Evolutionary conservation across 169 alveolate genomes (phyloP), one percentile per base, ranked within the genome.

Genomic region (Plasmodium gonderi): DNA sequence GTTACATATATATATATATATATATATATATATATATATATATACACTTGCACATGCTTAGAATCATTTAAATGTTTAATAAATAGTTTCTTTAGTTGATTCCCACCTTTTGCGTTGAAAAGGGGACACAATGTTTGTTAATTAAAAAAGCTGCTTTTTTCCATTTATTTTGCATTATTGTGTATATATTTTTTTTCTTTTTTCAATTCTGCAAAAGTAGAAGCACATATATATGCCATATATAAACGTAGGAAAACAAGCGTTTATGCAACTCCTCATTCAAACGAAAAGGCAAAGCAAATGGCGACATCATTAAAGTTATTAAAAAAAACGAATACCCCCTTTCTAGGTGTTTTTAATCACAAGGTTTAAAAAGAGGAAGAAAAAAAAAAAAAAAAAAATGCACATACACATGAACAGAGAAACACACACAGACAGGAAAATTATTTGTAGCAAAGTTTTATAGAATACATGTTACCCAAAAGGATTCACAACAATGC

Each of bases 241-340:
- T 45, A 67, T 67, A 45, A 17, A 78, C 17, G 67, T 75, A 31
- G 8, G 31, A 12, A 75, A 26, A 29, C 49, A 26, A 20, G 64
- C 31, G 64, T 42, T 38, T 31, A 44, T 75, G 33, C 14, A 49
- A 17, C 17, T 23, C n/a, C 45, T 26, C n/a, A 20, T 6, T 36
- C 44, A 60, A 31, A 60, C 65, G 51, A 42, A 72, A 54, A 42
- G 47, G 23, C 31, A 14, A 29, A 45, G 7, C n/a, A 82, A 68
- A 82, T 82, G 80, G 77, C 91, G 31, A 82, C 75, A 67, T 20
- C 54, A 65, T 20, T 82, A 51, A 82, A 82, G 20, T 36, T 26
- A 36, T 68, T 82, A 14, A 67, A 51, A n/a, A 82, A 47, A 68
- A 31, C 74, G 29, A 45, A 47, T 38, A 40, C 40, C 33, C 33